Evolutionary conservation across 352 stramenopile species (phyloP), one percentile per base, ranked within the genome.

Genomic region (Pythium sp.): DNA sequence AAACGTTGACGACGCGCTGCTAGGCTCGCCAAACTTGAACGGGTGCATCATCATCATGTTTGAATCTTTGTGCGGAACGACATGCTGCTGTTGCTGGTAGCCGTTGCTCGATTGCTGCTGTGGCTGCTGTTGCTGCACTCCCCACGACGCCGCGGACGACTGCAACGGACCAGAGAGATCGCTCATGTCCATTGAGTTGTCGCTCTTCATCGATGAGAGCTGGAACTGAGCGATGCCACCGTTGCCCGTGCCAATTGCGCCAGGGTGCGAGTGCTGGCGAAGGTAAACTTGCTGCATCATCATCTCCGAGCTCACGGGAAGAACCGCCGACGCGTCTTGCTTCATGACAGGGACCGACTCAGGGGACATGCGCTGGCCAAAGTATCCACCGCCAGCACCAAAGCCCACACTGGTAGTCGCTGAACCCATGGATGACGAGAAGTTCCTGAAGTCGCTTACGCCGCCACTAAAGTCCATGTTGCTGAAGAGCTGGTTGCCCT

Each of bases 401-500:
- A 58, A 38, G 26, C 54, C 56, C 32, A 62, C 43, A 11, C n/a
- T 30, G 5, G 38, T 12, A 58, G 43, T n/a, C n/a, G n/a, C n/a
- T 26, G n/a, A 30, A 4, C 12, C 28, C 43, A 58, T 66, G 2
- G 61, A n/a, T 5, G 61, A 38, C 24, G 70, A n/a, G 77, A 72
- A 11, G 65, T 53, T 54, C 72, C 70, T 32, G 79, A 63, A 58
- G 24, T 72, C 32, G 2, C 58, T 24, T 51, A 69, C 73, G 5
- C 55, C 30, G 9, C 30, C 61, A 46, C 54, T 5, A 46, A 62
- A 49, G 56, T 62, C 24, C 18, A 65, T 60, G 41, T 68, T 65
- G 22, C 65, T 22, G 56, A 73, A 78, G 43, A 81, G 56, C 41
- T 80, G 77, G 22, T 82, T 75, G 38, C 76, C 79, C 67, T 65